Evolutionary conservation across 192 early-diverging fungal species (phyloP).

Genomic region (Coemansia sp.): DNA sequence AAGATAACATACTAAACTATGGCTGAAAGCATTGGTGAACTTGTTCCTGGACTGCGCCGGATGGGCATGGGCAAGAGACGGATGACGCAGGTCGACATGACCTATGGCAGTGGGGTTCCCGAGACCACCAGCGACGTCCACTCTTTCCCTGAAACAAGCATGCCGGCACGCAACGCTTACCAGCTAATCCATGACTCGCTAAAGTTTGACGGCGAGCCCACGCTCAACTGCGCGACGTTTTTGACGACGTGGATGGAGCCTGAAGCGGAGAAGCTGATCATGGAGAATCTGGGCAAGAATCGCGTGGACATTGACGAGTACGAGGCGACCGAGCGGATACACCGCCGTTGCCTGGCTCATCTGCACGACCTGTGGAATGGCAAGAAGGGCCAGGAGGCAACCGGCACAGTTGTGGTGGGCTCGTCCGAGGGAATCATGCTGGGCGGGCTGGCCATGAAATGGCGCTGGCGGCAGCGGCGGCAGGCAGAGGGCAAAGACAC

Average conservation of each 20-base stretch:
- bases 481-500: conserved; percentile 61
- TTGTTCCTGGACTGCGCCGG: conserved; percentile 39
- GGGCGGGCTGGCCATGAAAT: conserved; percentile 74
- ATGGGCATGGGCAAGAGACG: conserved; percentile 27
- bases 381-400: conserved; percentile 40
- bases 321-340: conserved; percentile 62
- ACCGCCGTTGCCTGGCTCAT: conserved; percentile 65
- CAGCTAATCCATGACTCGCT: conserved; percentile 75
- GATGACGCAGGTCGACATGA: conserved; percentile 27
- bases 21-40: conserved; percentile 31
- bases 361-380: conserved; percentile 70
- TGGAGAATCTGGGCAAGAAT: conserved; percentile 75
- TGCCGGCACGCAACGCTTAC: conserved; percentile 60
- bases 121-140: conserved; percentile 29
- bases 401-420: conserved; percentile 73
- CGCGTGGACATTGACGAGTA: conserved; percentile 72
- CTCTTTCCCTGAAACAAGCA: conserved; percentile 31
- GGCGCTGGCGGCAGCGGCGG: conserved; percentile 65
- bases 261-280: conserved; percentile 75
- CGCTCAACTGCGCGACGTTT: conserved; percentile 73
- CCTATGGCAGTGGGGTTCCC: conserved; percentile 31
- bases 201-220: conserved; percentile 74
- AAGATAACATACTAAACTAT: conserved; percentile 5
- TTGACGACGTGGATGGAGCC: conserved; percentile 82
- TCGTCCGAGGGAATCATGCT: conserved; percentile 80